Evolutionary conservation across 108 stramenopile genomes (phyloP).

Genomic region (Fragilaria radians): DNA sequence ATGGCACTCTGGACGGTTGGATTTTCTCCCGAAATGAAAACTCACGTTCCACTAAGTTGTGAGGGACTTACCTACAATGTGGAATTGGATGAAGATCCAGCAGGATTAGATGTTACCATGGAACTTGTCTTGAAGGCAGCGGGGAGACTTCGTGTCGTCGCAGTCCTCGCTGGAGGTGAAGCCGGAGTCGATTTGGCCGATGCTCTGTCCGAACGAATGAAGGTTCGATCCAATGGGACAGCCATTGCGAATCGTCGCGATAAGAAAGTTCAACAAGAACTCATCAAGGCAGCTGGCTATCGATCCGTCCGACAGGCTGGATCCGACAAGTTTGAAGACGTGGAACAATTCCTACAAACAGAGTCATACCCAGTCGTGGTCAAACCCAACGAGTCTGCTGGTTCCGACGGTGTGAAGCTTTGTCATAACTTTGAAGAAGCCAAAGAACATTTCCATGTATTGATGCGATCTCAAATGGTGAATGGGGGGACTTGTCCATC

Average conservation of each 20-base stretch:
- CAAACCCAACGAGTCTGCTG: slow-evolving; percentile 90
- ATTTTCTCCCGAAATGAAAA: slow-evolving; percentile 69
- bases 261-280: slow-evolving; percentile 91
- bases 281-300: slow-evolving; percentile 61
- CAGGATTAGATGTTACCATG: slow-evolving; percentile 41
- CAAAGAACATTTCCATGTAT: slow-evolving; percentile 77
- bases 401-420: slow-evolving; percentile 92
- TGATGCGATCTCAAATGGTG: slow-evolving; percentile 80
- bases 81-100: slow-evolving; percentile 43
- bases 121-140: slow-evolving; percentile 47
- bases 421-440: slow-evolving; percentile 87
- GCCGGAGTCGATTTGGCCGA: slow-evolving; percentile 83
- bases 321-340: slow-evolving; percentile 58
- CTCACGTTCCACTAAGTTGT: slow-evolving; percentile 59
- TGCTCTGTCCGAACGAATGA: slow-evolving; percentile 63
- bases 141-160: slow-evolving; percentile 54
- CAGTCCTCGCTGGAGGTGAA: slow-evolving; percentile 75
- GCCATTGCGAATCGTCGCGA: slow-evolving; percentile 76
- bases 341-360: slow-evolving; percentile 65
- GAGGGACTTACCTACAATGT: slow-evolving; percentile 34
- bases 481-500: slow-evolving; percentile 82
- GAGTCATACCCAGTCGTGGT: slow-evolving; percentile 83
- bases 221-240: slow-evolving; percentile 80
- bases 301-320: slow-evolving; percentile 82
- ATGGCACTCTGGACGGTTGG: slow-evolving; percentile 71